These are phyloP conservation scores for Erysimum pusillum DNA, from an alignment of 441 rosid species.

Conservation along the genomic window DNA sequence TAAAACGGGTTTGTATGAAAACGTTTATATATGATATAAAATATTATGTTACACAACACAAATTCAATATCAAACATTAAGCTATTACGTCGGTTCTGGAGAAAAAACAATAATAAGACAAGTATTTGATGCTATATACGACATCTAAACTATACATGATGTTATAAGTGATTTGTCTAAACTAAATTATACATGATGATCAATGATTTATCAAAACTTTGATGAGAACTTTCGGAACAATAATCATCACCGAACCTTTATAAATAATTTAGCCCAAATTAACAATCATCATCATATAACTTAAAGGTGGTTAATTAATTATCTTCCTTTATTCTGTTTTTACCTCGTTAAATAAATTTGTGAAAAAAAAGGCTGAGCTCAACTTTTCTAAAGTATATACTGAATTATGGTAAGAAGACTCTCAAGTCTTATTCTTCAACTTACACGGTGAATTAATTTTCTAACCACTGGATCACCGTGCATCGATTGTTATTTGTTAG, in stretches of 20 bases:
- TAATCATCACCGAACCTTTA: not conserved
- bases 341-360: no score
- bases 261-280: not conserved
- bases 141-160: not conserved
- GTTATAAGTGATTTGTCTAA: not conserved
- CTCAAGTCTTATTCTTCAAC: not conserved
- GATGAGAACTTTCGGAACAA: no score
- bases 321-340: not conserved
- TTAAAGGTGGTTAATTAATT: not conserved
- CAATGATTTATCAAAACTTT: not conserved
- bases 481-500: not conserved
- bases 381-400: no score
- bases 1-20: no score
- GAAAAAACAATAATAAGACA: not conserved
- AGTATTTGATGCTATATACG: not conserved
- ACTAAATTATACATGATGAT: not conserved
- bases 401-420: no score
- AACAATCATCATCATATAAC: not conserved
- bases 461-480: not conserved
- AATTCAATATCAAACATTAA: not conserved
- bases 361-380: not conserved
- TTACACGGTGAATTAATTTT: no score
- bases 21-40: not conserved
- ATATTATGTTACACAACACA: not conserved
- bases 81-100: no score